These are phyloP conservation scores for Tephrocybe sp. DNA, from an alignment of 768 basidiomycete genomes.

Conservation along the genomic window DNA sequence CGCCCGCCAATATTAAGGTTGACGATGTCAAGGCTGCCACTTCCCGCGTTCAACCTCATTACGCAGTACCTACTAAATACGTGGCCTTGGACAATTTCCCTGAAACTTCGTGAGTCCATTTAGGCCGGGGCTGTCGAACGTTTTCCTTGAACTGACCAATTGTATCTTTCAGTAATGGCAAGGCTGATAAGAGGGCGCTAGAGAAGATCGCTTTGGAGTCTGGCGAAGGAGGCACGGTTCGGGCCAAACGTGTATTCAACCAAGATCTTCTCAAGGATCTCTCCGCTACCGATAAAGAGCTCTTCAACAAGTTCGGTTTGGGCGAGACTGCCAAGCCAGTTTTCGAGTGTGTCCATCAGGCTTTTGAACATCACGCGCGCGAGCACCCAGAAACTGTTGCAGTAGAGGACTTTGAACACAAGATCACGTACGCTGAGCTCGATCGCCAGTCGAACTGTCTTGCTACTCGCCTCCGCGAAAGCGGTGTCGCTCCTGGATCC, in stretches of 20 bases:
- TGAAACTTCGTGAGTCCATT: conserved; percentile 5
- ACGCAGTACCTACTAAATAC: conserved; percentile 9
- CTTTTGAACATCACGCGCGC: conserved; percentile 45
- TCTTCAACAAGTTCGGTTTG: conserved; percentile 44
- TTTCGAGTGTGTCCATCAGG: conserved; percentile 52
- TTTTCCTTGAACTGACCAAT: not conserved
- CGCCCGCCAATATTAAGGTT: conserved; percentile 6
- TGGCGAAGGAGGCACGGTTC: not conserved
- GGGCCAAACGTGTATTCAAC: conserved; percentile 10
- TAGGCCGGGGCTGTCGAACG: too few species aligned
- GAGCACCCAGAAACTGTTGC: conserved; percentile 40
- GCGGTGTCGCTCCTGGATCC: conserved; percentile 41
- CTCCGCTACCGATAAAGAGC: conserved; percentile 35
- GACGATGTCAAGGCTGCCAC: conserved; percentile 12
- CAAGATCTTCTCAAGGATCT: conserved; percentile 22
- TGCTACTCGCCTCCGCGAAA: conserved; percentile 36
- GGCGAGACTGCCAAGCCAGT: conserved; percentile 35
- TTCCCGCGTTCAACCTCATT: conserved; percentile 11
- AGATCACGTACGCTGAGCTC: conserved; percentile 50
- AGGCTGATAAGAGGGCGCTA: conserved; percentile 35
- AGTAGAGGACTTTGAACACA: conserved; percentile 45
- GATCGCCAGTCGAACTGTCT: conserved; percentile 45
- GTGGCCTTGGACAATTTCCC: conserved; percentile 4
- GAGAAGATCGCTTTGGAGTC: conserved; percentile 33
- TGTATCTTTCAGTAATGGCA: conserved; percentile 9